Evolutionary conservation across 106 monocot genomes (phyloP).

Genomic region (Gastrodia elata): DNA sequence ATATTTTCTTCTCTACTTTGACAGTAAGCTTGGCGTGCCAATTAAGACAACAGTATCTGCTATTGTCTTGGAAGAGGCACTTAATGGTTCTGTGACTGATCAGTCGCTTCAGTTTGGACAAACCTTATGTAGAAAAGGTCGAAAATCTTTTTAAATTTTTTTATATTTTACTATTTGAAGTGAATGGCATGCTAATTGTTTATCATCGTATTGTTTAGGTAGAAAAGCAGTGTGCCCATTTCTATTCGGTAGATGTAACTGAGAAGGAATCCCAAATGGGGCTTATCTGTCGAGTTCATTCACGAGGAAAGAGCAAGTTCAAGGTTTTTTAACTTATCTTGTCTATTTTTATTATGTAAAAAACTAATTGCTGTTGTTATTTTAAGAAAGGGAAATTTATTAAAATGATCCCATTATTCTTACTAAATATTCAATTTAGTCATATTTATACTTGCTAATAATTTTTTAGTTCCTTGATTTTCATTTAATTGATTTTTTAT

Average conservation of each 20-base stretch:
- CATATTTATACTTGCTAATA: too few relatives aligned
- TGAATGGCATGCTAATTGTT: neutral
- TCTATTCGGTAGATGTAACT: slow-evolving; percentile 85
- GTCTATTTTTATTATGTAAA: neutral
- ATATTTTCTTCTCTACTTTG: slow-evolving; percentile 2
- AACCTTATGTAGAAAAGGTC: slow-evolving; percentile 56
- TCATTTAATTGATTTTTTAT: too few relatives aligned
- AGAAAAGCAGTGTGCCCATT: slow-evolving; percentile 92
- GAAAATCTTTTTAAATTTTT: neutral
- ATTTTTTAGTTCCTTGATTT: too few relatives aligned
- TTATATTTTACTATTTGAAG: neutral
- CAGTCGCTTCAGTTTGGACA: slow-evolving; percentile 48
- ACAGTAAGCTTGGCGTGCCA: slow-evolving; percentile 89
- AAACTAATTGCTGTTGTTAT: neutral
- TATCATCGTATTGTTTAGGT: slow-evolving; percentile 43
- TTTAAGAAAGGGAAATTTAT: too few relatives aligned
- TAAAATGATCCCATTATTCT: too few relatives aligned
- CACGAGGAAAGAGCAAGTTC: slow-evolving; percentile 92
- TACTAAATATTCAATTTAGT: too few relatives aligned
- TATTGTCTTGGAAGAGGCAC: slow-evolving; percentile 92
- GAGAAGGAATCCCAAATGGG: slow-evolving; percentile 64
- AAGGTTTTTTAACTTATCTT: slow-evolving; percentile 38
- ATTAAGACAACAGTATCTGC: slow-evolving; percentile 96
- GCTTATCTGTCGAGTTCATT: slow-evolving; percentile 82
- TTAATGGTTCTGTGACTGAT: slow-evolving; percentile 63